Percentiles rank a stretch among this genome's conserved stretches.
phyloP scores from a whole-genome alignment of 2,329 filamentous ascomycete genomes.

The Colletotrichum magnum region DNA sequence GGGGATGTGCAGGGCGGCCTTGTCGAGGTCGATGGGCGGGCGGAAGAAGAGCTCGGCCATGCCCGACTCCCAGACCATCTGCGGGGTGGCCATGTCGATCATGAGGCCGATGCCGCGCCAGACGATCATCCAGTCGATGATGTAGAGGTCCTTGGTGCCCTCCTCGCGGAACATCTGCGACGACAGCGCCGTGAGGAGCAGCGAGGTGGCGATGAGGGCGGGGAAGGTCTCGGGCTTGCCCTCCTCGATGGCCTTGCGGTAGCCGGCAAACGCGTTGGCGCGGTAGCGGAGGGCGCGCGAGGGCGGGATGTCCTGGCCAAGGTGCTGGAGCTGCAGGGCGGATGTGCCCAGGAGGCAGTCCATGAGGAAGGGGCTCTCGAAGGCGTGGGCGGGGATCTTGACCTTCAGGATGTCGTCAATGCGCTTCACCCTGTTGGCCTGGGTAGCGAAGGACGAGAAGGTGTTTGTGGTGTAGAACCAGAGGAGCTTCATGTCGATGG shows the following conservation, averaged over 20 bases:
- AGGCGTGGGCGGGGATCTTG: constrained; percentile 64
- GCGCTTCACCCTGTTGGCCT: constrained; percentile 50
- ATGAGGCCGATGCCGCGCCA: constrained; percentile 69
- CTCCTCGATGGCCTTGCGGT: constrained; percentile 64
- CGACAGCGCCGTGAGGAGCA: constrained; percentile 66
- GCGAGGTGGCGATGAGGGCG: constrained; percentile 65
- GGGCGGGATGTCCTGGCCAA: constrained; percentile 55
- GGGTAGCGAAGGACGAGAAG: constrained; percentile 61
- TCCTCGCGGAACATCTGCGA: constrained; percentile 66
- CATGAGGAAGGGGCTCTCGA: constrained; percentile 68
- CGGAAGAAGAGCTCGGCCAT: constrained; percentile 64
- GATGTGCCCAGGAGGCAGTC: constrained; percentile 67
- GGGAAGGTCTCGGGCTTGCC: constrained; percentile 62
- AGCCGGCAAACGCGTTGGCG: constrained; percentile 64
- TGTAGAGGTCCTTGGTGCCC: constrained; percentile 60
- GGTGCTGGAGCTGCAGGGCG: constrained; percentile 62
- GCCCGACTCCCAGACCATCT: constrained; percentile 55
- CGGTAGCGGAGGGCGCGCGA: constrained; percentile 60
- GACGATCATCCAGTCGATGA: constrained; percentile 69
- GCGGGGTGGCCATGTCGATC: constrained; percentile 54
- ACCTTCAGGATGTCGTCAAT: constrained; percentile 61
- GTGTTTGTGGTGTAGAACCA: constrained; percentile 68
- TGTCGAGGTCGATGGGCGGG: constrained; percentile 62
- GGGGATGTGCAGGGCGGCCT: constrained; percentile 58
- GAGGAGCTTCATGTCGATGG: constrained; percentile 66